These are phyloP conservation scores for Taxawa tesnikishii DNA, from an alignment of 2,329 filamentous ascomycete species.

Conservation along the genomic window DNA sequence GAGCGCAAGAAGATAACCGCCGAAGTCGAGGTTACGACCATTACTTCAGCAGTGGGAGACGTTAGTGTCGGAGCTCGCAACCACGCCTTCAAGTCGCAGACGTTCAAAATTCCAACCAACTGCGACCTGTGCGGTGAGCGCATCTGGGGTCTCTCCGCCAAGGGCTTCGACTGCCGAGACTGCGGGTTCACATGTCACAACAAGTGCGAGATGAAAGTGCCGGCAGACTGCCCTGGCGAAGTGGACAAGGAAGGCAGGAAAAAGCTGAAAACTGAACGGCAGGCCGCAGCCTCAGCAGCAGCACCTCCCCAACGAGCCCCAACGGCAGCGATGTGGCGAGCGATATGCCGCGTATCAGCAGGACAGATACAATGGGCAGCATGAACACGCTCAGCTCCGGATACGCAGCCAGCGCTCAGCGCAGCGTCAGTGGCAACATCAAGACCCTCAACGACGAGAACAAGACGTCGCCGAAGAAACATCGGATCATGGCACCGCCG, in stretches of 20 bases:
- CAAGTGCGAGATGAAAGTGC: slow-evolving; percentile 98
- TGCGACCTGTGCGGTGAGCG: slow-evolving; percentile 93
- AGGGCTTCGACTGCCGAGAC: slow-evolving; percentile 90
- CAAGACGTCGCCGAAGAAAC: slow-evolving; percentile 31
- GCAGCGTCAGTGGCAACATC: slow-evolving; percentile 55
- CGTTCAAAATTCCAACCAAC: slow-evolving; percentile 97
- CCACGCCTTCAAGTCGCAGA: slow-evolving; percentile 97
- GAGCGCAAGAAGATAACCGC: slow-evolving; percentile 76
- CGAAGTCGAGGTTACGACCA: slow-evolving; percentile 86
- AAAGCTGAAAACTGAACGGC: slow-evolving; percentile 76
- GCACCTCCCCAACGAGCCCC: slow-evolving; percentile 7
- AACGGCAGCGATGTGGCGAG: slow-evolving; percentile 15
- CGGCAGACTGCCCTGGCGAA: slow-evolving; percentile 88
- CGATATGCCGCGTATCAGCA: slow-evolving; percentile 56
- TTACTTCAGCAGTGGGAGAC: slow-evolving; percentile 83
- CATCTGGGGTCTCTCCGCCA: slow-evolving; percentile 93
- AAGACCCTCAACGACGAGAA: slow-evolving; percentile 35
- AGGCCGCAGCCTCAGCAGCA: slow-evolving; percentile 57
- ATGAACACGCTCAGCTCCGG: slow-evolving; percentile 64
- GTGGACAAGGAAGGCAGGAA: slow-evolving; percentile 91
- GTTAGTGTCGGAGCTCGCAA: slow-evolving; percentile 85
- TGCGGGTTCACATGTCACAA: slow-evolving; percentile 97
- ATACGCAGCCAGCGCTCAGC: slow-evolving; percentile 66
- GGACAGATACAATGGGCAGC: slow-evolving; percentile 83
- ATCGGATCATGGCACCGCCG: slow-evolving; percentile 76